phyloP scores from a whole-genome alignment of 495 filamentous ascomycete genomes.

The Trichoderma asperelloides region DNA sequence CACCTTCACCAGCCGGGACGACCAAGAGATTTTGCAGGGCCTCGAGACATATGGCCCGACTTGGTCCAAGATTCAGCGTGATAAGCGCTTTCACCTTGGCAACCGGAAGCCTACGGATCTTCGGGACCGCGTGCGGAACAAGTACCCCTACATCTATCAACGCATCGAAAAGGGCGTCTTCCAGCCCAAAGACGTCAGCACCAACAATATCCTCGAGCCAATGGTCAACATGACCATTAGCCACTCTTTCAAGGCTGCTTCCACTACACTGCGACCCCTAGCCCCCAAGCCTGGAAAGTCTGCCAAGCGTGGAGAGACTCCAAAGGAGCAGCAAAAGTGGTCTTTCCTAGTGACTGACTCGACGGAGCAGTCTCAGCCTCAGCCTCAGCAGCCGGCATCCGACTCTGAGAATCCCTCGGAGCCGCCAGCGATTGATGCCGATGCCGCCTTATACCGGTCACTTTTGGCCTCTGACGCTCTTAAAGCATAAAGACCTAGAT shows the following conservation, averaged over 20 bases:
- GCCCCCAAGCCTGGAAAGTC: constrained; percentile 23
- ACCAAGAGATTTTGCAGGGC: constrained; percentile 66
- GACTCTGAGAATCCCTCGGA: too few species aligned
- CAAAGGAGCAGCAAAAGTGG: too few species aligned
- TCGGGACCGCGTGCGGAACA: constrained; percentile 72
- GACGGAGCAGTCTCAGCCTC: too few species aligned
- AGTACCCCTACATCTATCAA: constrained; percentile 55
- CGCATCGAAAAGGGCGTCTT: constrained; percentile 47
- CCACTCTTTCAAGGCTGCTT: neutral
- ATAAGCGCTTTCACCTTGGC: constrained; percentile 54
- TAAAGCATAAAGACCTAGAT: too few species aligned
- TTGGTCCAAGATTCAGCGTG: constrained; percentile 74
- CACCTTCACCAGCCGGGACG: constrained; percentile 66
- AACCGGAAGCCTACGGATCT: constrained; percentile 69
- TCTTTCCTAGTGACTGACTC: too few species aligned
- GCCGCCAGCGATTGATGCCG: too few species aligned
- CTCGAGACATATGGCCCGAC: constrained; percentile 65
- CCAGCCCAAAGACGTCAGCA: constrained; percentile 28
- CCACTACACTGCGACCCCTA: neutral
- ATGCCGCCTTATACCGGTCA: too few species aligned
- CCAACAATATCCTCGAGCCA: constrained; percentile 29
- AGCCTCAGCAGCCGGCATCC: too few species aligned
- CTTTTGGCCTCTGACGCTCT: too few species aligned
- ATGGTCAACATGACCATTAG: constrained; percentile 17
- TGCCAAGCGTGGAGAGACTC: constrained; percentile 22